phyloP scores from a whole-genome alignment of 2,329 filamentous ascomycete species.

The Trichoderma lentiforme region DNA sequence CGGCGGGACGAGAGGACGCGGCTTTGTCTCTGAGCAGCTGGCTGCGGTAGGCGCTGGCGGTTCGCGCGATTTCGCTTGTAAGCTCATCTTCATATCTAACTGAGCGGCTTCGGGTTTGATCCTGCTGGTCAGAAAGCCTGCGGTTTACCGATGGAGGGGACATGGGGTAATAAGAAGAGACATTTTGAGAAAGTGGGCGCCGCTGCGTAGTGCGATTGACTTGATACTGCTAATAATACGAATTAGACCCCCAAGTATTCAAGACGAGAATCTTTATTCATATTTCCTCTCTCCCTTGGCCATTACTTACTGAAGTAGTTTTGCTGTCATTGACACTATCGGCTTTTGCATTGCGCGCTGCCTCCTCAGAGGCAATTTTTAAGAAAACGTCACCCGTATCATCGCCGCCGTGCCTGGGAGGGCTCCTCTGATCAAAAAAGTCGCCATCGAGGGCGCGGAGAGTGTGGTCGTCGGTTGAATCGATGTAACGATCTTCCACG shows the following conservation, averaged over 20 bases:
- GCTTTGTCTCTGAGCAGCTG: slow-evolving; percentile 37
- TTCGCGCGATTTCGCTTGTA: slow-evolving; percentile 39
- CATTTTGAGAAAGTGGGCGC: slow-evolving; percentile 51
- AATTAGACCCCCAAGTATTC: not conserved
- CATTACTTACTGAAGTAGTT: slow-evolving; percentile 30
- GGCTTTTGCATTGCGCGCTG: slow-evolving; percentile 37
- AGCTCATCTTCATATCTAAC: slow-evolving; percentile 44
- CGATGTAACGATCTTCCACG: slow-evolving; percentile 40
- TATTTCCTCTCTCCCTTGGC: too few relatives aligned
- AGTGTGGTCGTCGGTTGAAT: slow-evolving; percentile 48
- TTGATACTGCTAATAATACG: slow-evolving; percentile 41
- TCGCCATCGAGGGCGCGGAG: slow-evolving; percentile 50
- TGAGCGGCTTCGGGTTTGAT: slow-evolving; percentile 33
- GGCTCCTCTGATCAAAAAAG: slow-evolving; percentile 20
- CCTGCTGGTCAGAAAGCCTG: slow-evolving; percentile 57
- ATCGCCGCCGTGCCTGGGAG: slow-evolving; percentile 40
- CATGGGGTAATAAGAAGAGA: slow-evolving; percentile 45
- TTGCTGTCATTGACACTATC: slow-evolving; percentile 33
- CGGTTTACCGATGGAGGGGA: slow-evolving; percentile 51
- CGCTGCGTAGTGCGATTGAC: slow-evolving; percentile 46
- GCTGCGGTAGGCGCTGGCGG: slow-evolving; percentile 43
- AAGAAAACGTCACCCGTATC: slow-evolving; percentile 59
- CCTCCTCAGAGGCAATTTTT: slow-evolving; percentile 55
- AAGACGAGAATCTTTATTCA: not conserved
- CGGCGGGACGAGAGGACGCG: slow-evolving; percentile 37